Percentiles rank a stretch among this genome's conserved stretches.
phyloP scores from a whole-genome alignment of 257 asterid genomes.

The Nemophila menziesii region DNA sequence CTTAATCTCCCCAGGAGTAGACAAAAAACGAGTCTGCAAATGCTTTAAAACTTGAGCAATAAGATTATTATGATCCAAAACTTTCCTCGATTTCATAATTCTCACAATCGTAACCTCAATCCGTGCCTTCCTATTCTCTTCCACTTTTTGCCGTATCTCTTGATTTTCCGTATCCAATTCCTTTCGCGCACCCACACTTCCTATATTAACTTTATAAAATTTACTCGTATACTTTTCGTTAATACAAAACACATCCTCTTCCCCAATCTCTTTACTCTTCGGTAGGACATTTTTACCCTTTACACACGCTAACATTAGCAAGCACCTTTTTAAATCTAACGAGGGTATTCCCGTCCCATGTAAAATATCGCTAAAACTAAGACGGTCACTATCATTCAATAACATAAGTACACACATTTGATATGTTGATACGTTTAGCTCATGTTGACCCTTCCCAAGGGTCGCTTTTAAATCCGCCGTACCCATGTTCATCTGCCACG shows the following conservation, averaged over 20 bases:
- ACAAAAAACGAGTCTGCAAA: slow-evolving; percentile 70
- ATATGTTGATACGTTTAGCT: slow-evolving; percentile 75
- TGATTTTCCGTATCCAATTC: slow-evolving; percentile 88
- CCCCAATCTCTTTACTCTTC: slow-evolving; percentile 76
- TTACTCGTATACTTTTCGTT: slow-evolving; percentile 69
- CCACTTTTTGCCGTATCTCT: slow-evolving; percentile 86
- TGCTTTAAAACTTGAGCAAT: slow-evolving; percentile 80
- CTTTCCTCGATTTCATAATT: slow-evolving; percentile 79
- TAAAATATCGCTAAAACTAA: slow-evolving; percentile 60
- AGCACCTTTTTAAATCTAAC: slow-evolving; percentile 65
- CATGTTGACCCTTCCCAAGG: slow-evolving; percentile 78
- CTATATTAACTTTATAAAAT: slow-evolving; percentile 74
- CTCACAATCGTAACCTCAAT: slow-evolving; percentile 84
- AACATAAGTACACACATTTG: slow-evolving; percentile 85
- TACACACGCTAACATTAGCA: slow-evolving; percentile 77
- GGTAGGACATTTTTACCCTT: slow-evolving; percentile 81
- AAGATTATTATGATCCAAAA: slow-evolving; percentile 74
- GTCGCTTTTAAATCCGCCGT: slow-evolving; percentile 72
- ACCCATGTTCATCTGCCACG: slow-evolving; percentile 94
- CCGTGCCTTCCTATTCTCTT: slow-evolving; percentile 89
- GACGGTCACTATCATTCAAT: slow-evolving; percentile 56
- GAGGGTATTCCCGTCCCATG: slow-evolving; percentile 76
- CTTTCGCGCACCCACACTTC: slow-evolving; percentile 84
- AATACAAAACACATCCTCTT: slow-evolving; percentile 49
- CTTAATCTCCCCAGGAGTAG: slow-evolving; percentile 77